These are phyloP conservation scores for Fusarium annulatum DNA, from an alignment of 2,329 filamentous ascomycete species.

Conservation along the genomic window DNA sequence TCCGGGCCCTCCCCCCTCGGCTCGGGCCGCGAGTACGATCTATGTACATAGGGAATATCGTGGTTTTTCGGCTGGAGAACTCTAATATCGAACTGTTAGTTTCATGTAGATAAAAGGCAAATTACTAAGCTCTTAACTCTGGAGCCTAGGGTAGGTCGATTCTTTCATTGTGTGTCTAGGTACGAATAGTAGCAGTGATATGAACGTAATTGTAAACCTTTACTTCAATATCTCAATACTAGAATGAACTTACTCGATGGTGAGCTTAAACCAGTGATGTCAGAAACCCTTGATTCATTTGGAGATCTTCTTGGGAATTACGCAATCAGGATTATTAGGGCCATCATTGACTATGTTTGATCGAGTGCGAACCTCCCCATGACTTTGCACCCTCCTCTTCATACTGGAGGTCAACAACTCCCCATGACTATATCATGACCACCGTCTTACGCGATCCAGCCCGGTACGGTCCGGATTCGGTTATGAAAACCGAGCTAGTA, in stretches of 20 bases:
- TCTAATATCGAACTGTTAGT: not conserved
- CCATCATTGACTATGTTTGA: not conserved
- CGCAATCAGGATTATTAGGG: not conserved
- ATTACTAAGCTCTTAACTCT: not conserved
- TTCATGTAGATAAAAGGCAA: not conserved
- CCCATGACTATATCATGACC: not conserved
- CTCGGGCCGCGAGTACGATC: conserved; percentile 56
- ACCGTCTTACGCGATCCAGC: not conserved
- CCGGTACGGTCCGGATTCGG: not conserved
- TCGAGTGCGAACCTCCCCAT: not conserved
- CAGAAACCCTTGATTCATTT: not conserved
- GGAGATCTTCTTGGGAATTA: not conserved
- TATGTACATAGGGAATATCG: conserved; percentile 41
- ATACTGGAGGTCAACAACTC: not conserved
- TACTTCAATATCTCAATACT: not conserved
- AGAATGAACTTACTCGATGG: not conserved
- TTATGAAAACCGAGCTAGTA: not conserved
- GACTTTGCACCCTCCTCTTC: not conserved
- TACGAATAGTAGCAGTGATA: not conserved
- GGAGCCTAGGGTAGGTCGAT: not conserved
- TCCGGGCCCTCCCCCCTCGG: conserved; percentile 51
- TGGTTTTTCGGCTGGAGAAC: not conserved
- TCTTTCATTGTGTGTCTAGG: not conserved
- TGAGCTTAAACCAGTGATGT: not conserved
- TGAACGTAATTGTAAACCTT: not conserved